Base-by-base conservation (phyloP, 1,139 yeast species). In the Lodderomyces margitis region DNA sequence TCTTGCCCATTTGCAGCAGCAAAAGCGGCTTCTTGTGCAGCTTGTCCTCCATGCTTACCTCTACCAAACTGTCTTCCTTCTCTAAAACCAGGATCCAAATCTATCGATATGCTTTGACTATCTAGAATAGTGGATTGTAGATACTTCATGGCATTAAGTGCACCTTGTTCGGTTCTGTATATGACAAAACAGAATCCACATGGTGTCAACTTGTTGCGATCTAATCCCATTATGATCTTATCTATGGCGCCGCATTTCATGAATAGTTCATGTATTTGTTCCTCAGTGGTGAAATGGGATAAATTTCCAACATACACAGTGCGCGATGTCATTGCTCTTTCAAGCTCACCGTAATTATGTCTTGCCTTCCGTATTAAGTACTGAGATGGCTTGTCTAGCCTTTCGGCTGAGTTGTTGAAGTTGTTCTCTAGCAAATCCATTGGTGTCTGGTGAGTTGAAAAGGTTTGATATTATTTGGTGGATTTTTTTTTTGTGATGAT, bases 61-160 rank as follows among this genome's bases (percentile, higher is more conserved):
- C 98, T 75, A 12, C 98, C 98, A 58, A 81, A 91, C 58, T 92
- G 97, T 52, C 98, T 74, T 1, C 98, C 98, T 54, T 91, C 97
- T 50, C 77, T 78, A 59, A 91, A 91, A 0, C 98, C 98, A 0
- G 97, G 96, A 58, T 91, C 98, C 53, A 92, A 69, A 62, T 91
- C 98, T 38, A 91, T 85, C 37, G 86, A 82, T 51, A 91, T 75
- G 21, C 72, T 70, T 47, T 87, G 81, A 40, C 91, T 94, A 57
- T 91, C 96, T 38, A 91, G 72, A 54, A 81, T 83, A 0, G 96
- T 88, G 38, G 82, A 83, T 48, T 86, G 82, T 44, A 92, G 68
- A 57, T 81, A 91, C 57, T 88, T 84, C 57, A 91, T 79, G 5
- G 96, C 87, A 50, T 84, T 80, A 36, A 88, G 68, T 0, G 96